phyloP scores from a whole-genome alignment of 176 grass and related monocot species.

The Oryza rufipogon region DNA sequence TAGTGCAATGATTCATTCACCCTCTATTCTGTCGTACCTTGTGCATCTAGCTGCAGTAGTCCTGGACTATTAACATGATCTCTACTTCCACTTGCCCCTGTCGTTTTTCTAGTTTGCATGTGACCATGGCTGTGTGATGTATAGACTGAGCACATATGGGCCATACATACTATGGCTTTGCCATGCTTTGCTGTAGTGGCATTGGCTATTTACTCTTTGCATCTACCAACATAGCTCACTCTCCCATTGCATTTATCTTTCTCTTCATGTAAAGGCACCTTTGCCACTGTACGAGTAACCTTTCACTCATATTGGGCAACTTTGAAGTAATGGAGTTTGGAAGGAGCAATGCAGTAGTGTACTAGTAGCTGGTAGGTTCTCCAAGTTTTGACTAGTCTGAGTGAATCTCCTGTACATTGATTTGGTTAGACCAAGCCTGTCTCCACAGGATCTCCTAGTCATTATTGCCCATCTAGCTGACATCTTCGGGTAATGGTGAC shows the following conservation, averaged over 20 bases:
- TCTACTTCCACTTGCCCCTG: conserved; percentile 32
- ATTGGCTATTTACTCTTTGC: conserved; percentile 40
- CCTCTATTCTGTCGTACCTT: conserved; percentile 3
- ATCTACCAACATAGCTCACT: conserved; percentile 10
- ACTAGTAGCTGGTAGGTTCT: conserved; percentile 23
- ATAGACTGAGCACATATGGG: conserved; percentile 30
- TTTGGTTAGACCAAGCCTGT: conserved; percentile 40
- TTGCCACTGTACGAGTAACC: conserved; percentile 32
- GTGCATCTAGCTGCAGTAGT: conserved; percentile 32
- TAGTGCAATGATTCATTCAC: conserved; percentile 45
- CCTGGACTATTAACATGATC: conserved; percentile 45
- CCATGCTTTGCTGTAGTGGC: conserved; percentile 27
- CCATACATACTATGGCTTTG: conserved; percentile 28
- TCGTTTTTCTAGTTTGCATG: conserved; percentile 37
- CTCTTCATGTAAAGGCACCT: conserved; percentile 11
- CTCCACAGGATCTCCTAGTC: not conserved
- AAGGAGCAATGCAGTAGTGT: not conserved
- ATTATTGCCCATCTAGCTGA: conserved; percentile 22
- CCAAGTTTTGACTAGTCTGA: conserved; percentile 28
- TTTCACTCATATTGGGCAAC: conserved; percentile 24
- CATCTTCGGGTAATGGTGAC: conserved; percentile 22
- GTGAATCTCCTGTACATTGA: conserved; percentile 48
- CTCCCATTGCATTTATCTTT: conserved; percentile 25
- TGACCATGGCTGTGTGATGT: conserved; percentile 8
- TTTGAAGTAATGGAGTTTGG: conserved; percentile 31